Percentiles rank a stretch among this genome's conserved stretches.
Conservation (phyloP, 495 filamentous ascomycete species). For the Podospora anserina region DNA sequence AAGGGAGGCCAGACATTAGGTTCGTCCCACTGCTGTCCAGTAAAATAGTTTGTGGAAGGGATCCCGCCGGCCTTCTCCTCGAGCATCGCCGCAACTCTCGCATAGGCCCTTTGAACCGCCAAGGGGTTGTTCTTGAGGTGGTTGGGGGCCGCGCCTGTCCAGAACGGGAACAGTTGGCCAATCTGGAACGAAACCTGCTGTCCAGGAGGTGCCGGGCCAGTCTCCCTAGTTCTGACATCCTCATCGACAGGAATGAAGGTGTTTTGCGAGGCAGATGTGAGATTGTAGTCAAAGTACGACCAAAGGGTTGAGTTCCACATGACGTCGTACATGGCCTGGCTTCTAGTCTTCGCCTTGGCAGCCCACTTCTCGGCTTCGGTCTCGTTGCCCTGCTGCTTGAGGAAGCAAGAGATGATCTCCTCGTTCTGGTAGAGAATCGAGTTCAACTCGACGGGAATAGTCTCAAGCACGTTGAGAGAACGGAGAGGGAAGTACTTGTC, state of each 20-base stretch:
- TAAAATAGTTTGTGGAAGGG: constrained; percentile 43
- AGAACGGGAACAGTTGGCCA: constrained; percentile 51
- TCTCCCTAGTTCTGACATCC: constrained; percentile 34
- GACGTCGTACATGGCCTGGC: constrained; percentile 43
- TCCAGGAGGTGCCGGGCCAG: constrained; percentile 34
- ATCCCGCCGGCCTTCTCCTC: constrained; percentile 41
- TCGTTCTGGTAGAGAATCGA: constrained; percentile 52
- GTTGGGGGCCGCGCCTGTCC: constrained; percentile 48
- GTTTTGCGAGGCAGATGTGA: constrained; percentile 42
- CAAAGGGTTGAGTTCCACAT: constrained; percentile 49
- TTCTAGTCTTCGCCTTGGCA: constrained; percentile 35
- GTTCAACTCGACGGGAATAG: constrained; percentile 49
- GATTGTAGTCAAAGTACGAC: constrained; percentile 53
- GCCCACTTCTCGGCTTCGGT: constrained; percentile 34
- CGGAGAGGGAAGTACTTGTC: constrained; percentile 53
- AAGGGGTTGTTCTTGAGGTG: constrained; percentile 45
- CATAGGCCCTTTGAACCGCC: constrained; percentile 41
- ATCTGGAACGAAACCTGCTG: constrained; percentile 41
- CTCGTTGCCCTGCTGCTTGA: constrained; percentile 32
- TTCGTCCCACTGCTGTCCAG: constrained; percentile 53
- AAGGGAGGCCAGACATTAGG: constrained; percentile 53
- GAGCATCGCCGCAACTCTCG: constrained; percentile 37
- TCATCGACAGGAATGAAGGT: constrained; percentile 39
- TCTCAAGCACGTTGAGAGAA: constrained; percentile 41
- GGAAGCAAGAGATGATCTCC: constrained; percentile 39